Base-by-base conservation (phyloP, 164 flowering plant genomes). In the Santalum album region DNA sequence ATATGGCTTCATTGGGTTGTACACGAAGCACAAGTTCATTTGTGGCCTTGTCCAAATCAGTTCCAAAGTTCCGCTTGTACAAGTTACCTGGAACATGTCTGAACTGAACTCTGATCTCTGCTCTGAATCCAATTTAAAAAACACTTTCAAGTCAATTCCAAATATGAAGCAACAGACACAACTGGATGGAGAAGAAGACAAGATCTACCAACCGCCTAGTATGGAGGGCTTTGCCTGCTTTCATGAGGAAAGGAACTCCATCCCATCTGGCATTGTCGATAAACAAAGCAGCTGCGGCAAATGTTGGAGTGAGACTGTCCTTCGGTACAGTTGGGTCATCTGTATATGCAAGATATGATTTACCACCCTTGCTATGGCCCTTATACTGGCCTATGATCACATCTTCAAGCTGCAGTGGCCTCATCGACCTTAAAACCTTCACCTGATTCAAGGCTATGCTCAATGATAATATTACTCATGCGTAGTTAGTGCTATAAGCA, bases 251-350 rank as follows among this genome's bases (percentile, higher is more conserved):
- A 40, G 97, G 97, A 46, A 89, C 97, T 16, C 97, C 95, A 68
- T 89, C 97, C 97, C 97, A 89, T 58, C 97, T 64, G 18, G 95
- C 90, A 68, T 89, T 89, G 51, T 86, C 66, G 7, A 89, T 82
- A 62, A 81, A 84, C 18, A 89, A 69, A 6, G 95, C 92, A 34
- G 92, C 87, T 6, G 95, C 95, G 14, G 86, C 84, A 64, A 82
- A 89, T 26, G 97, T 89, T 7, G 92, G 83, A 18, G 92, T 86
- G 10, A 80, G 64, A 62, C 87, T 83, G 60, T 61, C 65, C 15
- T 76, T 81, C 2, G 85, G 83, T 32, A 83, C 79, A 2, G 86
- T 81, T 44, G 85, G 79, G 43, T 83, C 90, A 63, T 83, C 90
- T 24, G 75, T 79, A 57, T 86, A 86, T 27, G 72, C 84, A 27